A percentile compares a stretch with the other conserved stretches of the same genome.
Evolutionary conservation across 1,284 basidiomycete species (phyloP).

Genomic region (Pyrrhoderma noxium): DNA sequence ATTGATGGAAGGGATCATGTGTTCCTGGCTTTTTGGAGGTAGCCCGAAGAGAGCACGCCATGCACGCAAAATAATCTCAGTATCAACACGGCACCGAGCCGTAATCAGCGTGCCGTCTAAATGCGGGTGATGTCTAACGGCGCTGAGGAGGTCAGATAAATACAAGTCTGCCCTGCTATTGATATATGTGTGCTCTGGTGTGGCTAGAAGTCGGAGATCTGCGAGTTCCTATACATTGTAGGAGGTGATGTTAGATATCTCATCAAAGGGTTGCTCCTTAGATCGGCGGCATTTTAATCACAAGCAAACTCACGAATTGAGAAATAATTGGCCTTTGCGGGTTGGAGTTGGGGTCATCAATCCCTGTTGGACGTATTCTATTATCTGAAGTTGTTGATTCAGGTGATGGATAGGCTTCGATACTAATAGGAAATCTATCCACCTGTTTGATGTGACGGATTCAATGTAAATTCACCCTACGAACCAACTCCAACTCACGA

Average conservation of each 20-base stretch:
- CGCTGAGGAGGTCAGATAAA: slow-evolving; percentile 62
- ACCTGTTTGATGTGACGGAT: slow-evolving; percentile 37
- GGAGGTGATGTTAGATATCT: neutral
- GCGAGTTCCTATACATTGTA: slow-evolving; percentile 11
- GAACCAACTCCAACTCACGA: slow-evolving; percentile 38
- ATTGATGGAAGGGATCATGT: slow-evolving; percentile 35
- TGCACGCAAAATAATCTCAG: slow-evolving; percentile 54
- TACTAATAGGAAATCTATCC: slow-evolving; percentile 72
- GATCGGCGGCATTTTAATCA: neutral
- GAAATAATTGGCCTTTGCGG: slow-evolving; percentile 8
- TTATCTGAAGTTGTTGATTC: slow-evolving; percentile 4
- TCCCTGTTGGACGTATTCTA: slow-evolving; percentile 1
- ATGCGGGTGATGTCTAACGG: slow-evolving; percentile 60
- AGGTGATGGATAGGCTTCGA: slow-evolving; percentile 20
- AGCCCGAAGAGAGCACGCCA: slow-evolving; percentile 44
- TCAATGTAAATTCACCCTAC: neutral
- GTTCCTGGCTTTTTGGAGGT: slow-evolving; percentile 19
- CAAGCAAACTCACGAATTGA: slow-evolving; percentile 6
- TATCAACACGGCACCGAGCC: slow-evolving; percentile 48
- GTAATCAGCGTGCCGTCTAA: slow-evolving; percentile 65
- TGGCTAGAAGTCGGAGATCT: slow-evolving; percentile 19
- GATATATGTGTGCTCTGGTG: slow-evolving; percentile 32
- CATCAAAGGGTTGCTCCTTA: neutral
- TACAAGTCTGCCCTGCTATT: slow-evolving; percentile 52
- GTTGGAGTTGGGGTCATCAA: neutral